These are phyloP conservation scores for Aegle marmelos DNA, from an alignment of 345 rosid species.

Conservation along the genomic window DNA sequence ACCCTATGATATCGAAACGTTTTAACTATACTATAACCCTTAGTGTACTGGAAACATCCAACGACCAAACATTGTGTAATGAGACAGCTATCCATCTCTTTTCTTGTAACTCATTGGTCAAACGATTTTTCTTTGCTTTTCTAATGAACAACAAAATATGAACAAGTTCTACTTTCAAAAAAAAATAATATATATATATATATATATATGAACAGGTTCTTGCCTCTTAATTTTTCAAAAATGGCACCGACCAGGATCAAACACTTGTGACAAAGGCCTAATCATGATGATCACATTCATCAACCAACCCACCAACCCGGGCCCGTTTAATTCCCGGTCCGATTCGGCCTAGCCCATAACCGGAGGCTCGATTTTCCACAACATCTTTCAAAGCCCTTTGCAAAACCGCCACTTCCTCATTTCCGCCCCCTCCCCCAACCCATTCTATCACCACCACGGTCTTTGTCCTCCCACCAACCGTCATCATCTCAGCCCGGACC, in stretches of 20 bases:
- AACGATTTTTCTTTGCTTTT: not conserved
- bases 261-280: not conserved
- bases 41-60: no score
- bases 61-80: no score
- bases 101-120: not conserved
- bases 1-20: no score
- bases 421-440: conserved; percentile 26
- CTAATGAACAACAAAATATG: not conserved
- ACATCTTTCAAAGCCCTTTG: conserved; percentile 38
- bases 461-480: conserved; percentile 52
- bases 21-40: no score
- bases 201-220: no score
- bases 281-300: not conserved
- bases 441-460: conserved; percentile 37
- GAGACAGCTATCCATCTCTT: no score
- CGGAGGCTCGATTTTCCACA: conserved; percentile 33
- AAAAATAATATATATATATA: no score
- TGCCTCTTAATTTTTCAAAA: not conserved
- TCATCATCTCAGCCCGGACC: conserved; percentile 51
- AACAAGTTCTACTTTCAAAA: no score
- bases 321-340: not conserved
- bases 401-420: conserved; percentile 26
- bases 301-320: not conserved
- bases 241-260: not conserved
- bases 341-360: conserved; percentile 23